These are phyloP conservation scores for Anthracocystis panici-leucophaei DNA, from an alignment of 1,284 basidiomycete species.

Conservation along the genomic window DNA sequence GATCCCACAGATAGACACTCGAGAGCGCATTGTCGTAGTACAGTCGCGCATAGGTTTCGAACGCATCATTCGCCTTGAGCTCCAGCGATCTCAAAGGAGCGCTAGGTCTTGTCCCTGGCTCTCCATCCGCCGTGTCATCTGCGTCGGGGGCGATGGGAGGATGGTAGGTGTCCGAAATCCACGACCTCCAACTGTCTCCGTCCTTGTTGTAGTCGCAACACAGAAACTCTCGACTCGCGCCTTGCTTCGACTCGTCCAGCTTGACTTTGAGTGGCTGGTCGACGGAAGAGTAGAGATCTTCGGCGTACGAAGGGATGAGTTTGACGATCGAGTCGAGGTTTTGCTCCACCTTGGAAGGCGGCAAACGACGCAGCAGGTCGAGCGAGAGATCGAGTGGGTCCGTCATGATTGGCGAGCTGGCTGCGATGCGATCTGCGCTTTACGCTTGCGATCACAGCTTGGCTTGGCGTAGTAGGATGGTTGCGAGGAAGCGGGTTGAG, in stretches of 20 bases:
- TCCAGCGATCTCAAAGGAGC: constrained; percentile 89
- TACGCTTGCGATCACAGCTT: neutral
- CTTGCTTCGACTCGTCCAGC: constrained; percentile 78
- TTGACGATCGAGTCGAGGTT: constrained; percentile 85
- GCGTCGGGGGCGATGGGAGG: constrained; percentile 74
- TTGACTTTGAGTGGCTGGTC: constrained; percentile 91
- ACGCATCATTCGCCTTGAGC: constrained; percentile 91
- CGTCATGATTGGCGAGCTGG: constrained; percentile 26
- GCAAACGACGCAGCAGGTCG: constrained; percentile 93
- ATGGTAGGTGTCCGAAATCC: constrained; percentile 96
- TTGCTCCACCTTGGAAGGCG: constrained; percentile 88
- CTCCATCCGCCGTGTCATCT: constrained; percentile 37
- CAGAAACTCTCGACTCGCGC: constrained; percentile 83
- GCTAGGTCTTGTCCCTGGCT: constrained; percentile 79
- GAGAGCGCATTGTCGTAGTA: constrained; percentile 97
- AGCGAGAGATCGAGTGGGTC: constrained; percentile 72
- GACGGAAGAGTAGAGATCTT: constrained; percentile 92
- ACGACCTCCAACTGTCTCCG: constrained; percentile 93
- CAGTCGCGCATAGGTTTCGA: constrained; percentile 97
- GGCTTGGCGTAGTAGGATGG: neutral
- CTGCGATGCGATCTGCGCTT: no score
- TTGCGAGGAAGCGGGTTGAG: neutral
- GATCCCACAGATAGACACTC: constrained; percentile 98
- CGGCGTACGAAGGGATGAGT: constrained; percentile 84
- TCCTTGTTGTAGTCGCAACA: constrained; percentile 98